Percentiles rank a stretch among this genome's conserved stretches.
These are phyloP conservation scores for Calonectria pseudoreteaudii DNA, from an alignment of 2,329 filamentous ascomycete species.

Conservation along the genomic window DNA sequence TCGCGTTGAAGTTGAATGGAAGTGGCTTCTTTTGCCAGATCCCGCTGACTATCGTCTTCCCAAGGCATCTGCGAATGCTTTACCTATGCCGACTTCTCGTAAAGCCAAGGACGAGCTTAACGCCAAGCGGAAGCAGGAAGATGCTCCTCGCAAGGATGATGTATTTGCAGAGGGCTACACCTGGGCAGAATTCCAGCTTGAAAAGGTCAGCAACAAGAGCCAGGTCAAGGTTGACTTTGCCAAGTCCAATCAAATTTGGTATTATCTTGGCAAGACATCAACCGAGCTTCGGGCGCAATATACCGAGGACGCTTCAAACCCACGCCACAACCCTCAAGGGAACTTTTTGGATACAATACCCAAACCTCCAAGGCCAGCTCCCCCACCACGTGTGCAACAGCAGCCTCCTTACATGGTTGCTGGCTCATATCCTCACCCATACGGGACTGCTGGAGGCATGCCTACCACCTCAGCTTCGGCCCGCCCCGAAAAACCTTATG, in stretches of 20 bases:
- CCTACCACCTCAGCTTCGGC: neutral
- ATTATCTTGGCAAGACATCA: slow-evolving; percentile 86
- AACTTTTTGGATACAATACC: slow-evolving; percentile 80
- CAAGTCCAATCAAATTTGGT: slow-evolving; percentile 83
- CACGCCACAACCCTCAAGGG: slow-evolving; percentile 74
- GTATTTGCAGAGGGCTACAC: slow-evolving; percentile 75
- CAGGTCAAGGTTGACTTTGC: slow-evolving; percentile 78
- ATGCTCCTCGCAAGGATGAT: slow-evolving; percentile 74
- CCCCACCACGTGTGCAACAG: slow-evolving; percentile 36
- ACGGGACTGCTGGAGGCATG: slow-evolving; percentile 1
- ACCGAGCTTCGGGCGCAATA: slow-evolving; percentile 94
- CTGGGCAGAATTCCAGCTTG: slow-evolving; percentile 84
- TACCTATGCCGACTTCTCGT: slow-evolving; percentile 74
- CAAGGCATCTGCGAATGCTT: slow-evolving; percentile 79
- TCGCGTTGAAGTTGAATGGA: slow-evolving; percentile 84
- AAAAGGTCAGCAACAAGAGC: slow-evolving; percentile 66
- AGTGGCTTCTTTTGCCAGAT: slow-evolving; percentile 82
- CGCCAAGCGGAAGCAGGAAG: slow-evolving; percentile 70
- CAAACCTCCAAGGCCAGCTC: slow-evolving; percentile 58
- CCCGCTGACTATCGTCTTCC: slow-evolving; percentile 76
- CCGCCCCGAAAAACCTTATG: slow-evolving; percentile 60
- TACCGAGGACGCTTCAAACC: slow-evolving; percentile 76
- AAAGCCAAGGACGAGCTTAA: slow-evolving; percentile 76
- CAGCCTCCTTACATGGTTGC: slow-evolving; percentile 43
- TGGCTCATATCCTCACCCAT: slow-evolving; percentile 22